A percentile compares a stretch with the other conserved stretches of the same genome.
Conservation (phyloP, 2,329 filamentous ascomycete species). For the Davidsoniella australis region DNA sequence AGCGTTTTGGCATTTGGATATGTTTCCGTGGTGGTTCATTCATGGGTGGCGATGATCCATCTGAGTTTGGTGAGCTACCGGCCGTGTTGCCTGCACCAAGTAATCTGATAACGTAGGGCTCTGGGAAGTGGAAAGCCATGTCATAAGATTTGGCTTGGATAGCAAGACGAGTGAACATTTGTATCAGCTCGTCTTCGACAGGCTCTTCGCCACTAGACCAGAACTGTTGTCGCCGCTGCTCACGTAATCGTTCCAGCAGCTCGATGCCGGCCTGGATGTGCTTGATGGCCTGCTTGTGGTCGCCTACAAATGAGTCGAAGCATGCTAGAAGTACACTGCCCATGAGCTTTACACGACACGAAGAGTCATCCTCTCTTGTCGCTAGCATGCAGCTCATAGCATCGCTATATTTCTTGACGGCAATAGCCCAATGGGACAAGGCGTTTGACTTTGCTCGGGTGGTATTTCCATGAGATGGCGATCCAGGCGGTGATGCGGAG, state of each 20-base stretch:
- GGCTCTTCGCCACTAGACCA: slow-evolving; percentile 23
- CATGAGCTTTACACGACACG: slow-evolving; percentile 37
- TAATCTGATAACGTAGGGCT: slow-evolving; percentile 41
- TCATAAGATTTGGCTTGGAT: slow-evolving; percentile 52
- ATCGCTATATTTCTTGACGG: slow-evolving; percentile 40
- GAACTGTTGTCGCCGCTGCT: slow-evolving; percentile 21
- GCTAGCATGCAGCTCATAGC: slow-evolving; percentile 28
- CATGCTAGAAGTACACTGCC: slow-evolving; percentile 48
- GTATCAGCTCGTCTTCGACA: slow-evolving; percentile 40
- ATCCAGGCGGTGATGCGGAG: slow-evolving; percentile 31
- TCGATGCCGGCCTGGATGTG: slow-evolving; percentile 43
- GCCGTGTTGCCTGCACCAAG: background rate
- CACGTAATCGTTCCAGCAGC: slow-evolving; percentile 35
- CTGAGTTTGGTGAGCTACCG: background rate
- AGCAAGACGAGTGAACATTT: slow-evolving; percentile 45
- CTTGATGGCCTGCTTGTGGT: slow-evolving; percentile 42
- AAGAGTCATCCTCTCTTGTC: too few species aligned
- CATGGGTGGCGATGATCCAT: background rate
- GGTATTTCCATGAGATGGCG: slow-evolving; percentile 20
- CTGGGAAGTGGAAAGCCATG: slow-evolving; percentile 50
- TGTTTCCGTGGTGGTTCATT: too few species aligned
- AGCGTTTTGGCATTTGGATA: slow-evolving; percentile 24
- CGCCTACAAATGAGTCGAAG: slow-evolving; percentile 50
- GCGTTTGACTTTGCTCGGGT: slow-evolving; percentile 21
- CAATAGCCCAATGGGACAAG: slow-evolving; percentile 39